These are phyloP conservation scores for Lobosporangium transversale DNA, from an alignment of 192 early-diverging fungal species.

Conservation along the genomic window DNA sequence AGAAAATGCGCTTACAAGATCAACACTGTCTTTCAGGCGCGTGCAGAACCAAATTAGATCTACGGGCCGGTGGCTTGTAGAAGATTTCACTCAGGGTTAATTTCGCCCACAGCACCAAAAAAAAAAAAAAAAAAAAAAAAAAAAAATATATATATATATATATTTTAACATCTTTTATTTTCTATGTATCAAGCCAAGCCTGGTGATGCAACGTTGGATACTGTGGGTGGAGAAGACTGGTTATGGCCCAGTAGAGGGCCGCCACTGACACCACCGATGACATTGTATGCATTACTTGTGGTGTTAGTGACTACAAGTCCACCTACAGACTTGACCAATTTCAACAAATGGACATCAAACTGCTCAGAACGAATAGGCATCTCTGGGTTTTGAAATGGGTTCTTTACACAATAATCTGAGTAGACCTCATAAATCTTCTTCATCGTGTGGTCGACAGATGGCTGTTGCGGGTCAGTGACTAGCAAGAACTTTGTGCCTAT, in stretches of 20 bases:
- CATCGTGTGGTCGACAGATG: conserved; percentile 71
- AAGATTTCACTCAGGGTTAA: no score
- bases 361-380: conserved; percentile 98
- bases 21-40: no score
- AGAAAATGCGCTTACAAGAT: not conserved
- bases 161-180: no score
- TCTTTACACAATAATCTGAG: conserved; percentile 98
- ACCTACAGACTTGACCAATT: conserved; percentile 67
- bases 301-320: conserved; percentile 18
- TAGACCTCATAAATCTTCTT: conserved; percentile 86
- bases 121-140: no score
- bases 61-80: no score
- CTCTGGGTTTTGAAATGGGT: conserved; percentile 97
- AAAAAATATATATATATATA: no score
- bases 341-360: conserved; percentile 85
- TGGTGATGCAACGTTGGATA: conserved; percentile 37
- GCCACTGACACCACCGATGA: not conserved
- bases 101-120: no score
- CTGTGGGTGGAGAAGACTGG: conserved; percentile 7
- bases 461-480: conserved; percentile 82
- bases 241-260: not conserved
- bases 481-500: conserved; percentile 95
- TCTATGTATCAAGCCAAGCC: conserved; percentile 1
- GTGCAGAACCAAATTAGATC: no score
- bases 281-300: conserved; percentile 11